These are phyloP conservation scores for Atkinsonella hypoxylon DNA, from an alignment of 2,329 filamentous ascomycete species.

Conservation along the genomic window DNA sequence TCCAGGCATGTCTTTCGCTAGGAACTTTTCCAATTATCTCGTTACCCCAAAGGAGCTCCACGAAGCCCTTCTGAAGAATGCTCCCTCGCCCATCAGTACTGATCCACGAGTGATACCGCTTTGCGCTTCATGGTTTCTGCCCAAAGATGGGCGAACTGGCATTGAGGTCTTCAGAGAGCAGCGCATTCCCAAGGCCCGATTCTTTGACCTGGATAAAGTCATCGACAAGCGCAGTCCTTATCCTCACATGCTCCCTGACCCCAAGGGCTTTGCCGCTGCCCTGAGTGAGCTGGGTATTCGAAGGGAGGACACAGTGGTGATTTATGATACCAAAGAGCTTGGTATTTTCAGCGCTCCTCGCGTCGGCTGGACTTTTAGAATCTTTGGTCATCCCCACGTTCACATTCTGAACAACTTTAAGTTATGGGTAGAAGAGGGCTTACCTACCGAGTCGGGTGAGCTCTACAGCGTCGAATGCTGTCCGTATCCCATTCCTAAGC, in stretches of 20 bases:
- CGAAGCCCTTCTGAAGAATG: constrained; percentile 71
- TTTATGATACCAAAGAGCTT: constrained; percentile 84
- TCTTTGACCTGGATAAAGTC: constrained; percentile 91
- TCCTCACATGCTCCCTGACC: constrained; percentile 87
- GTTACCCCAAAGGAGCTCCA: constrained; percentile 75
- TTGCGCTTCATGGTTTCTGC: constrained; percentile 92
- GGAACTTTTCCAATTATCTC: constrained; percentile 64
- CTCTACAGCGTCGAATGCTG: constrained; percentile 55
- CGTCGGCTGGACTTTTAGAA: constrained; percentile 83
- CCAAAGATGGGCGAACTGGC: constrained; percentile 77
- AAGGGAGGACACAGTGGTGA: constrained; percentile 78
- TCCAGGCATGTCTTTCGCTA: constrained; percentile 16
- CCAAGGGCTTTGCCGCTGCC: constrained; percentile 69
- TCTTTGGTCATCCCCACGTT: constrained; percentile 81
- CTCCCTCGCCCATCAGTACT: constrained; percentile 66
- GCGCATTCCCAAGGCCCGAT: constrained; percentile 80
- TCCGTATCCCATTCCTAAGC: constrained; percentile 50
- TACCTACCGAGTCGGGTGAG: constrained; percentile 71
- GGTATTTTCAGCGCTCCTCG: constrained; percentile 91
- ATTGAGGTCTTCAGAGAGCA: constrained; percentile 68
- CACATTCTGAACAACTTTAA: constrained; percentile 94
- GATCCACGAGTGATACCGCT: constrained; percentile 77
- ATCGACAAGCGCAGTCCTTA: constrained; percentile 82
- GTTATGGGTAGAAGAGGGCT: constrained; percentile 77
- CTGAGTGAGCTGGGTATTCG: constrained; percentile 84